Conservation (phyloP, 2,329 filamentous ascomycete genomes). For the Xylariomycetidae sp. region DNA sequence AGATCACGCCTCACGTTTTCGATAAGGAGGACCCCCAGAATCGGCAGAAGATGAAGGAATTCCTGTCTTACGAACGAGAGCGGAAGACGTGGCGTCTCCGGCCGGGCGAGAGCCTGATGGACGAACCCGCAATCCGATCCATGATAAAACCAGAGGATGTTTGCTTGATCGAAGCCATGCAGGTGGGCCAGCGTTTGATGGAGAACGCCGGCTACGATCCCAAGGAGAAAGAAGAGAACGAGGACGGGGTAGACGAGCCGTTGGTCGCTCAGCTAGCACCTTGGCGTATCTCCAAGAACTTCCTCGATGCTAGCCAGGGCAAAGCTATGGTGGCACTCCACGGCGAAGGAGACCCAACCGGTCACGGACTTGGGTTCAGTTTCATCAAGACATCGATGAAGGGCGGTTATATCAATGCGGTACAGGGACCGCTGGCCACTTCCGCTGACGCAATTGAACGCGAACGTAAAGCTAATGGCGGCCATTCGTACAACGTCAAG, state of each 20-base stretch:
- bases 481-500: conserved; percentile 96
- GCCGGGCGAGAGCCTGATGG: conserved; percentile 66
- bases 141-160: conserved; percentile 97
- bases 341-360: conserved; percentile 90
- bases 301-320: conserved; percentile 84
- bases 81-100: conserved; percentile 80
- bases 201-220: conserved; percentile 82
- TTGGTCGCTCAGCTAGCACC: conserved; percentile 86
- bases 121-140: conserved; percentile 71
- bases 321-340: conserved; percentile 97
- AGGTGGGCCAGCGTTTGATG: conserved; percentile 85
- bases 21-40: conserved; percentile 95
- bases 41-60: conserved; percentile 93
- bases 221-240: conserved; percentile 61
- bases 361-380: conserved; percentile 88
- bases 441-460: conserved; percentile 82
- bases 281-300: conserved; percentile 96
- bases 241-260: conserved; percentile 61
- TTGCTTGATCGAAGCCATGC: conserved; percentile 92
- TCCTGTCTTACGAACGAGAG: conserved; percentile 84
- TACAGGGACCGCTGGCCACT: conserved; percentile 59
- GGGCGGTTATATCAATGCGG: conserved; percentile 82
- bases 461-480: conserved; percentile 81
- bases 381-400: conserved; percentile 99
- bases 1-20: conserved; percentile 86